phyloP scores from a whole-genome alignment of 2,329 filamentous ascomycete genomes.

The Fusarium siculi region DNA sequence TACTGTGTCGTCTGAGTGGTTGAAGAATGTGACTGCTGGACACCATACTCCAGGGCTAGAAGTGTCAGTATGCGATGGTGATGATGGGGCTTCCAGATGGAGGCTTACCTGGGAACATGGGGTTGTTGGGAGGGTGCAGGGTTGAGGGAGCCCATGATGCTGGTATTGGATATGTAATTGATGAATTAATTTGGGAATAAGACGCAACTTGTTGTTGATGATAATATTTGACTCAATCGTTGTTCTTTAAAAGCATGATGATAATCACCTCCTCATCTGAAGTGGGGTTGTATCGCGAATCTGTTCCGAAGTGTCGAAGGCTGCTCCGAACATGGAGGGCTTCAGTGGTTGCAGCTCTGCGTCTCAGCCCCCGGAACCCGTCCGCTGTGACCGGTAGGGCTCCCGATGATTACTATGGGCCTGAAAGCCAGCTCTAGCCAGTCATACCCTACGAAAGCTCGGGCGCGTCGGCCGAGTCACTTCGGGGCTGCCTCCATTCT shows the following conservation, averaged over 20 bases:
- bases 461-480: background rate
- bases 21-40: constrained; percentile 65
- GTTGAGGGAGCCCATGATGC: constrained; percentile 32
- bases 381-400: constrained; percentile 2
- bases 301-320: constrained; percentile 12
- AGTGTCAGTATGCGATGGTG: background rate
- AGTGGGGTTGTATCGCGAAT: constrained; percentile 32
- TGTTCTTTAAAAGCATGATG: constrained; percentile 22
- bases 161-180: background rate
- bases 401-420: background rate
- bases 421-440: background rate
- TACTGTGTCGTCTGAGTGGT: constrained; percentile 59
- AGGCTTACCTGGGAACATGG: background rate
- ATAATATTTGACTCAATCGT: background rate
- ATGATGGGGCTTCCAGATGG: background rate
- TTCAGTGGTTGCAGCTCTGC: background rate
- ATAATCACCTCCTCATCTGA: constrained; percentile 21
- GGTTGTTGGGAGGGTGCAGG: constrained; percentile 13
- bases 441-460: background rate
- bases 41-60: constrained; percentile 53
- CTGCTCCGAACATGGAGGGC: background rate
- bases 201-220: background rate
- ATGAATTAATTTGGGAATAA: too few species aligned
- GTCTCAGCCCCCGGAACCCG: background rate
- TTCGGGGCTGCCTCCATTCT: background rate